These are phyloP conservation scores for Phialophora expanda DNA, from an alignment of 2,329 filamentous ascomycete genomes.

Conservation along the genomic window DNA sequence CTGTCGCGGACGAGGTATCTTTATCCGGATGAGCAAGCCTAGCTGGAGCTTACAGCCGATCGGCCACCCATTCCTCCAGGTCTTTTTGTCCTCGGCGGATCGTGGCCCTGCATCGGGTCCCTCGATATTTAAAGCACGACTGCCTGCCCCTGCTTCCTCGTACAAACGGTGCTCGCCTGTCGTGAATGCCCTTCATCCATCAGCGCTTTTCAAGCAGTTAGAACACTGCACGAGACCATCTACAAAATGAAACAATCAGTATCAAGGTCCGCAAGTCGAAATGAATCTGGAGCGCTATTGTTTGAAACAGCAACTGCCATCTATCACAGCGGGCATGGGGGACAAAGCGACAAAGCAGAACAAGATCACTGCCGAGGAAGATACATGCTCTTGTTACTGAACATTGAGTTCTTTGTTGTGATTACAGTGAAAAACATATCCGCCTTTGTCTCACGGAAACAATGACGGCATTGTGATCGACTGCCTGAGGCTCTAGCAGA, in stretches of 20 bases:
- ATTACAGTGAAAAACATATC: background rate
- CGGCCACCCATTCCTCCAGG: background rate
- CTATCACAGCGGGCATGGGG: background rate
- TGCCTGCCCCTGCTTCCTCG: background rate
- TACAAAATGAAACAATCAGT: background rate
- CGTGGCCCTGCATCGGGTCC: too few species aligned
- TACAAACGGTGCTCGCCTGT: background rate
- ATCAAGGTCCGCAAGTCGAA: background rate
- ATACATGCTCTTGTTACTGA: background rate
- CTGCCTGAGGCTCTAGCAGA: background rate
- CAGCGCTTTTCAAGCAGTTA: too few species aligned
- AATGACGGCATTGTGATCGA: constrained; percentile 7
- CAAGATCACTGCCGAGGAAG: background rate
- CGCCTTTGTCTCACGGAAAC: background rate
- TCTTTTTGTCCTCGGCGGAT: background rate
- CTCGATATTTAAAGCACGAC: background rate
- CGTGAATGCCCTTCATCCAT: background rate
- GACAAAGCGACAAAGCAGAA: constrained; percentile 1
- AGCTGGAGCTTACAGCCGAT: too few species aligned
- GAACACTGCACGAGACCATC: background rate
- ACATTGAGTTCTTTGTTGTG: constrained; percentile 1
- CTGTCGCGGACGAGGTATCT: background rate
- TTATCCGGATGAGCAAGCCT: background rate
- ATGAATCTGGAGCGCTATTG: background rate
- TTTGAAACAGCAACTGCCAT: background rate